Percentiles rank a stretch among this genome's conserved stretches.
These are phyloP conservation scores for Phytophthora vignae DNA, from an alignment of 352 stramenopile species.

Conservation along the genomic window DNA sequence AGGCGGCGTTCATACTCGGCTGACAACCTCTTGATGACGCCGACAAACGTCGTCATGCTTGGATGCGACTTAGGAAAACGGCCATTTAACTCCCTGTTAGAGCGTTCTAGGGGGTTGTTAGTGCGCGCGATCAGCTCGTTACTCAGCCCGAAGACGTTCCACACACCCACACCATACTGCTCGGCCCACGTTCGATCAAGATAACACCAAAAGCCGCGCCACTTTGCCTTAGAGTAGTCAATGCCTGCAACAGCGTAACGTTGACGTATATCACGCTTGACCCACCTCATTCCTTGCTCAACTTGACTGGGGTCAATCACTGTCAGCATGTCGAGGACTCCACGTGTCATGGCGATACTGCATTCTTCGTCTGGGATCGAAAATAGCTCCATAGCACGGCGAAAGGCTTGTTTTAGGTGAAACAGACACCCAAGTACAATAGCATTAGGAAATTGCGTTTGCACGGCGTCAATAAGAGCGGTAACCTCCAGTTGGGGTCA, in stretches of 20 bases:
- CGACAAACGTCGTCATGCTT: constrained; percentile 1
- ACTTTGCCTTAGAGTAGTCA: constrained; percentile 7
- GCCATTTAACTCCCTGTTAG: constrained; percentile 6
- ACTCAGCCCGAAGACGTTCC: constrained; percentile 6
- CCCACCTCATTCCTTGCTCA: constrained; percentile 5
- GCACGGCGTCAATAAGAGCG: too few species aligned
- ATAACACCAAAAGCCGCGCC: neutral
- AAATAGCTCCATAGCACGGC: too few species aligned
- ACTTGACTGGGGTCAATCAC: constrained; percentile 2
- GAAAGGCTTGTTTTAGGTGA: too few species aligned
- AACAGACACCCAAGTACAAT: too few species aligned
- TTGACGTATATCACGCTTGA: constrained; percentile 1
- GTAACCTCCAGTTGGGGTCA: too few species aligned
- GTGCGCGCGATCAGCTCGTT: constrained; percentile 2
- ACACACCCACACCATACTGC: neutral
- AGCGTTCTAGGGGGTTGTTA: constrained; percentile 18
- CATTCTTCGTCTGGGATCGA: too few species aligned
- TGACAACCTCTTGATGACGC: constrained; percentile 1
- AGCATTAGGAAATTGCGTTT: too few species aligned
- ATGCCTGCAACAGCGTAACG: neutral
- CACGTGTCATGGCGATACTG: neutral
- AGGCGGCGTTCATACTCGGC: neutral
- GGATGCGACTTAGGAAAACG: neutral
- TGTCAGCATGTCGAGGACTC: constrained; percentile 10
- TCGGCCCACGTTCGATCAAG: constrained; percentile 13